phyloP scores from a whole-genome alignment of 176 grass and related monocot genomes.

The Phoenix dactylifera region DNA sequence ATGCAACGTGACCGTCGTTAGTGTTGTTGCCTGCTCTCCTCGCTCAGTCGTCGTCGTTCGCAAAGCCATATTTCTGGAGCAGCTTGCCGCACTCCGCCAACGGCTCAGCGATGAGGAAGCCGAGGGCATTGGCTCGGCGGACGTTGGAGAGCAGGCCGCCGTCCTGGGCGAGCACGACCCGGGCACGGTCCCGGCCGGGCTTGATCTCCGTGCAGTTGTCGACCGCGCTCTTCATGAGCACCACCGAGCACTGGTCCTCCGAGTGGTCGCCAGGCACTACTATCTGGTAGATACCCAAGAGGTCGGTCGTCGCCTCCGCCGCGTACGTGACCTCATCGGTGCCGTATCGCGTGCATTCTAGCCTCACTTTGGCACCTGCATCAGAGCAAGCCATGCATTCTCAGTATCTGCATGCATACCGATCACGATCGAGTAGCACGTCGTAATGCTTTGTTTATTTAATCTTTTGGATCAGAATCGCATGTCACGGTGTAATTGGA shows the following conservation, averaged over 20 bases:
- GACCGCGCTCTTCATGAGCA: slow-evolving; percentile 44
- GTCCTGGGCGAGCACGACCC: slow-evolving; percentile 26
- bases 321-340: slow-evolving; percentile 24
- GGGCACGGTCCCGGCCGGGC: slow-evolving; percentile 24
- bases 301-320: slow-evolving; percentile 35
- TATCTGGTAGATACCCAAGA: slow-evolving; percentile 47
- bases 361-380: slow-evolving; percentile 61
- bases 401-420: no score
- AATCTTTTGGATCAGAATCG: no score
- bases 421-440: no score
- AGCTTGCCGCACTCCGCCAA: slow-evolving; percentile 40
- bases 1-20: not conserved
- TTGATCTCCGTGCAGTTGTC: slow-evolving; percentile 28
- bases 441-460: no score
- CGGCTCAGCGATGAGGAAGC: slow-evolving; percentile 54
- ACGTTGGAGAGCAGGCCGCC: slow-evolving; percentile 27
- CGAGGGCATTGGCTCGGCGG: slow-evolving; percentile 48
- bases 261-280: slow-evolving; percentile 56
- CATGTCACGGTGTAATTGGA: no score
- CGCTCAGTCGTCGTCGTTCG: slow-evolving; percentile 16
- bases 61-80: slow-evolving; percentile 27
- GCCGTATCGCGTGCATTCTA: slow-evolving; percentile 62
- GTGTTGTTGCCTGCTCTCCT: not conserved
- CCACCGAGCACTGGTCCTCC: slow-evolving; percentile 62
- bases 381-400: not conserved